Conservation (phyloP, 2,329 filamentous ascomycete species). For the Fusarium sp. region DNA sequence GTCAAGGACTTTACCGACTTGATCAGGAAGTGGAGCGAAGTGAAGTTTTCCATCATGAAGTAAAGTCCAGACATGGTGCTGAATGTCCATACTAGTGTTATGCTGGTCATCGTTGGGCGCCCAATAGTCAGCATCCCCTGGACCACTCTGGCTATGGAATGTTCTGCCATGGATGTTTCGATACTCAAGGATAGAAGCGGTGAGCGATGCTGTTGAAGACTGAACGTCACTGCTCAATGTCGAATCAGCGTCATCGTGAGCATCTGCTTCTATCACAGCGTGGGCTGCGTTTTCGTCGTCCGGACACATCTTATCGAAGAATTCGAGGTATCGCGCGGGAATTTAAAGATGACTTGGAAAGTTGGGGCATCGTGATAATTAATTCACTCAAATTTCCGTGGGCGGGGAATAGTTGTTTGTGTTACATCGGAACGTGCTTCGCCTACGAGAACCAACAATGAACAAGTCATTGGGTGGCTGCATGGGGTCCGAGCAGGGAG, state of each 20-base stretch:
- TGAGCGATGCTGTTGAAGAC: conserved; percentile 23
- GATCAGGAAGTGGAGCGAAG: conserved; percentile 4
- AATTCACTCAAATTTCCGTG: background rate
- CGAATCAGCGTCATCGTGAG: conserved; percentile 15
- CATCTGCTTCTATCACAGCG: conserved; percentile 3
- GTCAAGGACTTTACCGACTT: conserved; percentile 25
- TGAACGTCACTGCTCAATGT: conserved; percentile 1
- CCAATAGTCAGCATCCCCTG: conserved; percentile 23
- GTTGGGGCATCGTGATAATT: background rate
- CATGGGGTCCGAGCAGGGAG: background rate
- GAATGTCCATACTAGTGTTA: conserved; percentile 23
- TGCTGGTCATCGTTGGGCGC: conserved; percentile 24
- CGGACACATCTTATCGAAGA: background rate
- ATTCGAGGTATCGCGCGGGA: no score
- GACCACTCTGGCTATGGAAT: conserved; percentile 22
- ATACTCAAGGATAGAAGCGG: conserved; percentile 27
- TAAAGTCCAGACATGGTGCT: conserved; percentile 20
- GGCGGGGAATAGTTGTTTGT: background rate
- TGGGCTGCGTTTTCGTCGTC: background rate
- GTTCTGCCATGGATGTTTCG: conserved; percentile 23
- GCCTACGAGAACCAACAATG: no score
- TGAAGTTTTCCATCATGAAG: conserved; percentile 13
- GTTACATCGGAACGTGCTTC: background rate
- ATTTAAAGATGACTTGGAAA: background rate
- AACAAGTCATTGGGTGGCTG: background rate